Base-by-base conservation (phyloP, 148 eudicot species). In the Dysphania ambrosioides region DNA sequence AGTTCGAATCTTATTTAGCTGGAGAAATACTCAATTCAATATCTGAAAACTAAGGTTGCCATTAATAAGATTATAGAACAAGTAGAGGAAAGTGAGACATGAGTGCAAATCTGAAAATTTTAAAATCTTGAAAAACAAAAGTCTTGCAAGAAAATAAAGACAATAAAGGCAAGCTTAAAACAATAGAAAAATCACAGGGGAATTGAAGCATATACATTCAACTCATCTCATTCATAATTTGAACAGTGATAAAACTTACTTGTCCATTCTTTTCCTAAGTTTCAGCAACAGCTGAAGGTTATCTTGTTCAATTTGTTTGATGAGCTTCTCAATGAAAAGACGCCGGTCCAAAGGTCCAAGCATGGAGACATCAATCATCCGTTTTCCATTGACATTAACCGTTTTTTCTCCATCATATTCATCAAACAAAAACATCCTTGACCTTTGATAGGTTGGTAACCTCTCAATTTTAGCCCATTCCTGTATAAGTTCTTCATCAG, bases 261-360 rank as follows among this genome's bases (percentile, higher is more conserved):
- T 90, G 81, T 88, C 89, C 29, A 86, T 82, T 84, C 98, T 85
- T 44, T 81, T 82, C 82, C 88, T 86, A 36, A 91, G 86, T 76
- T 91, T 89, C 65, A 82, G 88, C 83, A 93, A 83, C 71, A 93
- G 81, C 15, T 72, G 87, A 76, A 87, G 98, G 81, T 93, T 93
- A 80, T 93, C 98, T 66, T 80, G 84, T 75, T 89, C 91, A 82
- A 88, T 88, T 80, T 91, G 87, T 73, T 84, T 89, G 72, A 93
- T 85, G 82, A 91, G 88, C 84, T 87, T 91, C 72, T 91, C 97
- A 61, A 93, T 86, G 75, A 93, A 85, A 79, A 81, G 67, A 66
- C 83, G 91, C 41, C 92, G 78, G 73, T 93, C 92, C 21, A 78
- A 42, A 59, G 92, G 85, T 74, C 86, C 91, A 79, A 93, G 89